Evolutionary conservation across 352 stramenopile genomes (phyloP), one percentile per base, ranked within the genome.

Genomic region (Phytopythium helicoides): DNA sequence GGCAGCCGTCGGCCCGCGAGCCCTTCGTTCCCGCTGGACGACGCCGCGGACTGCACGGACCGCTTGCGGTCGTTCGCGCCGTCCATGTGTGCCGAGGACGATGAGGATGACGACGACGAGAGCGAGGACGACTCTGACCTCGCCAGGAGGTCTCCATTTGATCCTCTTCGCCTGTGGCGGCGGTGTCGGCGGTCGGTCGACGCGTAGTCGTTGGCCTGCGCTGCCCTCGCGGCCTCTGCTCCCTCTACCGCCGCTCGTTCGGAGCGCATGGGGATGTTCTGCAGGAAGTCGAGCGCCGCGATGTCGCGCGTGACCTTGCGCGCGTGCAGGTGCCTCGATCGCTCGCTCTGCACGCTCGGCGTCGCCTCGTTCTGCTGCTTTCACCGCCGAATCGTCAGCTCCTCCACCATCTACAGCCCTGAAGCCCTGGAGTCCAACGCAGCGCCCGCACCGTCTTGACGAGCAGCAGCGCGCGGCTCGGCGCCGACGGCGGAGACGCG

Each of bases 301-400:
- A 95, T 95, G 66, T 95, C 85, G 40, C 85, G 81, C 58, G 82
- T 93, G 23, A 89, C 80, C 26, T 89, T 90, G 47, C 81, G 80
- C 47, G 76, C 79, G 60, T 87, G 73, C 46, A 68, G 49, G 49
- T 80, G 73, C 18, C 76, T 60, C 46, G 60, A 64, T 25, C 80
- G 73, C 41, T 87, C 70, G 57, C 73, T 86, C 35, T 72, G 71
- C 0, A 68, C 41, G 54, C 78, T 86, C 28, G 75, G 71, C 11
- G 68, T 68, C 53, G 70, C 73, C 57, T 81, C 67, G 52, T 51
- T 73, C 46, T 73, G 39, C 33, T 56, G 54, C 1, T 7, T 7
- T 16, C 7, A 16, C 14, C 15, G 10, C 21, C 7, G 18, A 33
- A 10, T 33, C 9, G 28, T 33, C 5, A 33, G 28, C 28, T 33